Evolutionary conservation across 495 filamentous ascomycete species (phyloP), one percentile per base, ranked within the genome.

Genomic region (Pyrenula massariospora): DNA sequence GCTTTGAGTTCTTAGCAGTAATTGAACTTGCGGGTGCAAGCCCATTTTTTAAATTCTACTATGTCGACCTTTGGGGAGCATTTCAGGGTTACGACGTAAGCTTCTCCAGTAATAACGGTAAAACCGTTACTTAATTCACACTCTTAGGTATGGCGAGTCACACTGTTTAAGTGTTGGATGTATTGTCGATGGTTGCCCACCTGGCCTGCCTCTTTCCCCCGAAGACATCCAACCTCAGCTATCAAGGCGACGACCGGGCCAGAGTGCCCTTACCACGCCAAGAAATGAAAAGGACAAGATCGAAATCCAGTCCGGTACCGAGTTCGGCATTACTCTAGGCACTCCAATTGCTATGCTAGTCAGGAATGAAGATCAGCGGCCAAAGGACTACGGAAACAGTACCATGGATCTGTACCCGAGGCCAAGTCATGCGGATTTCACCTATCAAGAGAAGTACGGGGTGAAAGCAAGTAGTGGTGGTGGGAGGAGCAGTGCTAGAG

Each of bases 361-460:
- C 20, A 74, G 82, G 66, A 97, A 97, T 67, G 83, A 97, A 74
- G 90, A 97, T 69, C 91, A 96, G 64, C 73, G 93, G 56, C 93
- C 92, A 12, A 87, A 94, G 66, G 93, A 98, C 76, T 98, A 98
- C 67, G 87, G 87, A 10, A 81, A 83, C 65, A 83, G 83, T 63
- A 96, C 91, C 48, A 98, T 96, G 84, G 89, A 96, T 68, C 68
- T 81, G 48, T 96, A 86, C 78, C 93, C 93, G 11, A 79, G 93
- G 31, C 93, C 93, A 10, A 89, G 84, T 67, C 93, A 98, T 70
- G 93, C 93, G 54, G 93, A 98, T 67, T 96, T 85, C 78, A 98
- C 93, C 60, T 97, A 97, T 70, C 80, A 95, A 51, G 86, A 92
- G 74, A 98, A 98, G 71, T 98, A 98, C 62, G 93, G 93, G 11